Percentiles rank a stretch among this genome's conserved stretches.
Evolutionary conservation across 306 rosid genomes (phyloP).

Genomic region (Medicago truncatula): MtrunA17r5.0-ANR NC_053049.1:1215501-1216000

Average conservation of each 20-base stretch:
- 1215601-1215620: conserved; percentile 88
- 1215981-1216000: conserved; percentile 91
- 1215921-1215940: conserved; percentile 80
- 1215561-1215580: conserved; percentile 68
- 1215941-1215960: conserved; percentile 86
- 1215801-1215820: too few relatives aligned
- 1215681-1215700: conserved; percentile 79
- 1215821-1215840: conserved; percentile 93
- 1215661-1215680: conserved; percentile 65
- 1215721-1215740: conserved; percentile 83
- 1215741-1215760: conserved; percentile 92
- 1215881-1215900: conserved; percentile 93
- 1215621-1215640: conserved; percentile 39
- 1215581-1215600: conserved; percentile 89
- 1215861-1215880: conserved; percentile 86
- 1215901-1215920: conserved; percentile 84
- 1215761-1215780: conserved; percentile 97
- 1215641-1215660: conserved; percentile 83
- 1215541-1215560: background rate
- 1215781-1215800: conserved; percentile 90
- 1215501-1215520: background rate
- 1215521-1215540: background rate
- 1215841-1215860: conserved; percentile 91
- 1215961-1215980: conserved; percentile 93
- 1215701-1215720: conserved; percentile 84